A percentile compares a stretch with the other conserved stretches of the same genome.
Conservation (phyloP, 2,329 filamentous ascomycete species). For the Cytospora piceae region DNA sequence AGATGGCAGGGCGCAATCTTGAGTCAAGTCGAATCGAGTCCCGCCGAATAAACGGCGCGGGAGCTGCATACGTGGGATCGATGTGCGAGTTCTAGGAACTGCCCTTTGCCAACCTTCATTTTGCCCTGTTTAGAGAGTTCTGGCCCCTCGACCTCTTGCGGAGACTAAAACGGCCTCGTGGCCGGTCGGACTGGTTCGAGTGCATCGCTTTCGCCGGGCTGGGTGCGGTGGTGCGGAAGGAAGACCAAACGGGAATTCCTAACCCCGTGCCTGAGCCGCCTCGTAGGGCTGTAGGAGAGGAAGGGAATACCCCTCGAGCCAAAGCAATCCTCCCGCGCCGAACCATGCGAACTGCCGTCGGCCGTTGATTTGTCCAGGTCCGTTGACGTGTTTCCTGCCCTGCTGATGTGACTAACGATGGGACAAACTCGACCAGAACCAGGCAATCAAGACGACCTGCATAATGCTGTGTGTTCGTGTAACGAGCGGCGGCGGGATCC, state of each 20-base stretch:
- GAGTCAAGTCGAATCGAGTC: slow-evolving; percentile 1
- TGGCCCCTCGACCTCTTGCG: not conserved
- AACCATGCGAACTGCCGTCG: slow-evolving; percentile 17
- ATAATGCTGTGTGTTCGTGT: slow-evolving; percentile 9
- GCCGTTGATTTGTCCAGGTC: not conserved
- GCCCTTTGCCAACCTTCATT: not conserved
- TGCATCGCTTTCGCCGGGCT: not conserved
- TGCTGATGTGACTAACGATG: not conserved
- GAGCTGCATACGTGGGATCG: not conserved
- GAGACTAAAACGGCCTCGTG: not conserved
- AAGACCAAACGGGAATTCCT: not conserved
- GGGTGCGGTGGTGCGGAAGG: not conserved
- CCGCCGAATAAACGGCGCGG: not conserved
- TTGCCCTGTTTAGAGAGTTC: not conserved
- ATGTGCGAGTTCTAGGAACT: not conserved
- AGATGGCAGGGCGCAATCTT: slow-evolving; percentile 14
- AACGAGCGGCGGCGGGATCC: not conserved
- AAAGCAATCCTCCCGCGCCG: slow-evolving; percentile 23
- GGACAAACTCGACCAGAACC: slow-evolving; percentile 1
- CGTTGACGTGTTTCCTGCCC: not conserved
- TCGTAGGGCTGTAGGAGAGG: slow-evolving; percentile 19
- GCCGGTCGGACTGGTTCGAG: not conserved
- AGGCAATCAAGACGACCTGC: slow-evolving; percentile 1
- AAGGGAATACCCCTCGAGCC: slow-evolving; percentile 3
- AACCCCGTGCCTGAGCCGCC: slow-evolving; percentile 18